Evolutionary conservation across 1,284 basidiomycete species (phyloP), one percentile per base, ranked within the genome.

Genomic region (Tremellales sp.): DNA sequence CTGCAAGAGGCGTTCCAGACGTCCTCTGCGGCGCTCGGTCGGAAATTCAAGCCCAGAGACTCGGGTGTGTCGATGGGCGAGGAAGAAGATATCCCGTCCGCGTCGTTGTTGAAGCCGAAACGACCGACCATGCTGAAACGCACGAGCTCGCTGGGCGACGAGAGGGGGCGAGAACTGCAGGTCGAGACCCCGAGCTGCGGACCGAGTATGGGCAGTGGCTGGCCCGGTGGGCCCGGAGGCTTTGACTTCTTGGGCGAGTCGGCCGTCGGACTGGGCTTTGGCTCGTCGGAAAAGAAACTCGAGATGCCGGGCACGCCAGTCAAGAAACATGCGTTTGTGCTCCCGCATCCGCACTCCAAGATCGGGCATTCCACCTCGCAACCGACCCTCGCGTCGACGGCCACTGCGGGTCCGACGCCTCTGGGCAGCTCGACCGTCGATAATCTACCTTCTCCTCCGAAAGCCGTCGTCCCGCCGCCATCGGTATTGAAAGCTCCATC

Each of bases 251-350:
- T 73, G 2, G 68, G 66, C 24, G 63, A 65, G 13, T 25, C 24
- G 37, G 18, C 37, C 5, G 54, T 61, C 0, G 55, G 56, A 27
- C 47, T 71, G 28, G 58, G 48, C 25, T 48, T 69, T 22, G 52
- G 43, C 16, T 44, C 48, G 26, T 31, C 52, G n/a, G 69, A 71
- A 5, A 58, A 59, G 13, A 68, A 66, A 47, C 59, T 57, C 0
- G 51, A 51, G 26, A 74, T 74, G 73, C 73, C 73, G 8, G 68
- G 60, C 37, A 74, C 73, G 8, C 73, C 73, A 0, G 71, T 74
- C 46, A 74, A 74, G 65, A 62, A 64, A 43, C 58, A 64, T 28
- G 54, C 63, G 13, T 70, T 68, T 41, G 54, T 53, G 22, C 58
- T 35, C 40, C 26, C 40, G 14, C 22, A 43, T 27, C 36, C 31